Evolutionary conservation across 78 protist genomes (phyloP).

Genomic region (Isochrysis galbana): DNA sequence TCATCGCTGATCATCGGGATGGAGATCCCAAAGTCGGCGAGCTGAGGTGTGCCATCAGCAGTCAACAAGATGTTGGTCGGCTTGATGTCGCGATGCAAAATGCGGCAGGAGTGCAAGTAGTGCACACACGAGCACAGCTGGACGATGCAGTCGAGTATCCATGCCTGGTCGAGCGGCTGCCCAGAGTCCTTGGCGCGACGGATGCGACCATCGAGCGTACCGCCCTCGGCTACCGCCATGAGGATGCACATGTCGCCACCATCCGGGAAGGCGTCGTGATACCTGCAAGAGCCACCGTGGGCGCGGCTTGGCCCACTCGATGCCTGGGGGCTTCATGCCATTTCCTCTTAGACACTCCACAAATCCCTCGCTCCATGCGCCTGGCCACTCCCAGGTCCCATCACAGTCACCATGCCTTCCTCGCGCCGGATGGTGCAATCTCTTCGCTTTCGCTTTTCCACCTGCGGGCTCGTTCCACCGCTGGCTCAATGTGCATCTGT

Average conservation of each 20-base stretch:
- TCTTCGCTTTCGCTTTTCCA: no score
- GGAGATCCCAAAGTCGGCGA: conserved; percentile 54
- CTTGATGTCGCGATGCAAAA: conserved; percentile 50
- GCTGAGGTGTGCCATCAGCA: conserved; percentile 13
- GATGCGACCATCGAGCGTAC: background rate
- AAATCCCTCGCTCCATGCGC: no score
- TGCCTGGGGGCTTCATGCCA: background rate
- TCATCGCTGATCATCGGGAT: background rate
- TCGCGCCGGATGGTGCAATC: no score
- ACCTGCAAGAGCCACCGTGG: background rate
- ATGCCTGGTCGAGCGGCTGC: background rate
- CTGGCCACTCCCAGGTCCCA: no score
- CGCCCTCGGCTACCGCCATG: background rate
- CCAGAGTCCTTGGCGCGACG: background rate
- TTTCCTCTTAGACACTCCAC: background rate
- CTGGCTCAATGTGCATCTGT: no score
- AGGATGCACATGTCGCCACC: background rate
- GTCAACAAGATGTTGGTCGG: conserved; percentile 40
- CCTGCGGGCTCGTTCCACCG: no score
- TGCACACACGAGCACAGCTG: background rate
- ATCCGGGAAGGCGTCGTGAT: background rate
- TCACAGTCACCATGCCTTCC: no score
- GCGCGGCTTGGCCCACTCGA: background rate
- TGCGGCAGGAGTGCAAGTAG: conserved; percentile 15
- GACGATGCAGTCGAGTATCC: background rate